Conservation (phyloP, 345 rosid species). For the Lepidium aucheri region DNA sequence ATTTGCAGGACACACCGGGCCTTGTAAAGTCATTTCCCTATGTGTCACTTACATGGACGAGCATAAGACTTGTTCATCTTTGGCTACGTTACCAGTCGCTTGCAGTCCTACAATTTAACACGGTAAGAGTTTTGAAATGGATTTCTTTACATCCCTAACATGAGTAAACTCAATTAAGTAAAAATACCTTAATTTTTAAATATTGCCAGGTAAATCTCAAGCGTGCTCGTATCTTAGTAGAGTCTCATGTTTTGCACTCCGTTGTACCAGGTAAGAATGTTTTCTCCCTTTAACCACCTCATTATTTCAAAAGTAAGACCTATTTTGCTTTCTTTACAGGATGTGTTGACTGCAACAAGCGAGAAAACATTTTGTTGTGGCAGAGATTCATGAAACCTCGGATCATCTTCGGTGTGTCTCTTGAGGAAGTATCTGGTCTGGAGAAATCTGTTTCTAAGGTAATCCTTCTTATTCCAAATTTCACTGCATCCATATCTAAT, state of each 20-base stretch:
- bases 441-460: constrained; percentile 51
- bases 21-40: constrained; percentile 63
- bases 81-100: constrained; percentile 89
- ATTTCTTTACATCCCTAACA: background rate
- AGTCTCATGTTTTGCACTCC: constrained; percentile 56
- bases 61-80: constrained; percentile 72
- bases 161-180: background rate
- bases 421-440: constrained; percentile 56
- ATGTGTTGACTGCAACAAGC: constrained; percentile 65
- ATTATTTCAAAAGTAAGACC: background rate
- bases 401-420: constrained; percentile 63
- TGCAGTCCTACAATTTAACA: constrained; percentile 56
- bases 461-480: constrained; percentile 2
- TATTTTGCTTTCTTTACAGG: constrained; percentile 36
- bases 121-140: constrained; percentile 34
- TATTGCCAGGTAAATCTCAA: constrained; percentile 73
- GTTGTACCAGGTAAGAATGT: constrained; percentile 49
- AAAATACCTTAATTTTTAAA: background rate
- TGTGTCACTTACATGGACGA: constrained; percentile 64
- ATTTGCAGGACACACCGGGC: constrained; percentile 76
- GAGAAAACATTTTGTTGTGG: constrained; percentile 73
- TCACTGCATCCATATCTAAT: background rate
- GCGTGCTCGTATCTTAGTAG: constrained; percentile 80
- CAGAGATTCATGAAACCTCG: constrained; percentile 72
- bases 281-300: background rate